Evolutionary conservation across 2,329 filamentous ascomycete species (phyloP), one percentile per base, ranked within the genome.

Genomic region (Colletotrichum sp.): DNA sequence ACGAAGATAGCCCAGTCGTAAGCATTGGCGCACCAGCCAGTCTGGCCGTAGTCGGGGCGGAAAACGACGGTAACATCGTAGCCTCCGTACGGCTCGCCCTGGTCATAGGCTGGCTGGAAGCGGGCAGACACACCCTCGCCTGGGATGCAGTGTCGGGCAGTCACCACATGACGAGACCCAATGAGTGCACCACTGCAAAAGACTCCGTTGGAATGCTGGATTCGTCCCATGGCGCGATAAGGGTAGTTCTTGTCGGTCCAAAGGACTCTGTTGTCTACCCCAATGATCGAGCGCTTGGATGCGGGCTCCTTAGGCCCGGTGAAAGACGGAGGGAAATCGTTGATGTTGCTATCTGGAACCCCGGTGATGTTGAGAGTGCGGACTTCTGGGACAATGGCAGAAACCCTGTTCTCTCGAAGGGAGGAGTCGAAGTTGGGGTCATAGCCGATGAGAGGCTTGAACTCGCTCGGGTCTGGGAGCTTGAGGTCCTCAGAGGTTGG

Each of bases 121-220:
- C 70, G 78, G 10, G 79, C 72, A 30, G 72, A 71, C 18, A 78
- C 76, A 10, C 78, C 78, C n/a, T 66, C 70, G 8, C 8, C 36
- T 8, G 79, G 78, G 28, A 81, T 71, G 71, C 81, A 82, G 76
- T 82, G 81, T 30, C 78, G 78, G 5, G 81, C 81, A 2, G 80
- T 82, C 4, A 79, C 77, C 2, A 82, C 79, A 60, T 82, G 81
- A n/a, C 81, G 81, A 18, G 81, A 80, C 5, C 81, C 81, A 60
- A 82, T 78, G 21, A 82, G 75, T 8, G 80, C 79, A n/a, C 79
- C 81, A 3, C 79, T 81, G 77, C 81, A 82, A 60, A 75, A 78
- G 28, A 78, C 71, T 6, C 80, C 80, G 39, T 76, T 78, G 39
- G 71, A 77, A 70, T 79, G 79, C 13, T 73, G 39, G 30, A 82